phyloP scores from a whole-genome alignment of 148 eudicot genomes.

The Cornus kousa region DNA sequence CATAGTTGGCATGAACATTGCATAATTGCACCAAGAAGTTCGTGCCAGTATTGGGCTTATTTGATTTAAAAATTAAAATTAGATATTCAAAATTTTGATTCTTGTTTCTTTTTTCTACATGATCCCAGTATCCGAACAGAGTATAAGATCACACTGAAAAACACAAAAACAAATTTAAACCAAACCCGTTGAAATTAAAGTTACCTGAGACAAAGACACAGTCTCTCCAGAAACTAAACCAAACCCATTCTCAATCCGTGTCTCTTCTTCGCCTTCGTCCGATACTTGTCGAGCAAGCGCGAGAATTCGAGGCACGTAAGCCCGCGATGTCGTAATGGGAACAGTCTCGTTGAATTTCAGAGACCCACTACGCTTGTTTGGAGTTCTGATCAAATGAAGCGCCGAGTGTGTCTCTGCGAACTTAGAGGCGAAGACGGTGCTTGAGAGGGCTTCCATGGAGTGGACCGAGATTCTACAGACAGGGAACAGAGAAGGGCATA shows the following conservation, averaged over 20 bases:
- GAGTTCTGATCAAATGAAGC: conserved; percentile 18
- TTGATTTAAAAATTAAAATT: too few species aligned
- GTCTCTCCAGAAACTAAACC: conserved; percentile 29
- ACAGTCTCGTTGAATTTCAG: conserved; percentile 33
- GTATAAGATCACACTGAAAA: neutral
- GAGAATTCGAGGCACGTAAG: conserved; percentile 29
- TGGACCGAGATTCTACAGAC: neutral
- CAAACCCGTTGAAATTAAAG: neutral
- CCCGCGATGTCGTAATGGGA: conserved; percentile 19
- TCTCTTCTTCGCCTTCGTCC: conserved; percentile 34
- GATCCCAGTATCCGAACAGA: neutral
- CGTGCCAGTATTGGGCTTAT: too few species aligned
- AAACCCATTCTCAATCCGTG: conserved; percentile 23
- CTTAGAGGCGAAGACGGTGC: conserved; percentile 31
- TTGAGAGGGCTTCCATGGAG: conserved; percentile 47
- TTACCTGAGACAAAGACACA: conserved; percentile 32
- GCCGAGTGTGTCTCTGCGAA: conserved; percentile 24
- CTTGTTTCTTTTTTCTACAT: neutral
- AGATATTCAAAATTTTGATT: too few species aligned
- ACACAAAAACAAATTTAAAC: neutral
- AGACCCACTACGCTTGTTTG: conserved; percentile 24
- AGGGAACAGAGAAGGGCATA: neutral
- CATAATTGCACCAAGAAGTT: too few species aligned
- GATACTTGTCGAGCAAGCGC: conserved; percentile 37
- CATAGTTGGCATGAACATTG: too few species aligned